Conservation (phyloP, 257 asterid genomes). For the Anisodus tanguticus region DNA sequence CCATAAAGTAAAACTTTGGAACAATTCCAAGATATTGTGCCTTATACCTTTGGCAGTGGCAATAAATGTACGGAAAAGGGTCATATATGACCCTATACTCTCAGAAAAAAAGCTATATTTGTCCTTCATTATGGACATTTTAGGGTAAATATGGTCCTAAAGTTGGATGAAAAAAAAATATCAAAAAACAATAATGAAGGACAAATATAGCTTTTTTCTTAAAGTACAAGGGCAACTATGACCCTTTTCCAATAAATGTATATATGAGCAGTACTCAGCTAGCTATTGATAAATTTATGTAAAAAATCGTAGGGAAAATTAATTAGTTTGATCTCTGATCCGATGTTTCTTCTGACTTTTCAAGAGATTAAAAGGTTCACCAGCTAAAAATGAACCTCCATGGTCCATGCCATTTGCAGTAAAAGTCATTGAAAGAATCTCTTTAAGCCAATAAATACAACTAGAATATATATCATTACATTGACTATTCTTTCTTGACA, state of each 20-base stretch:
- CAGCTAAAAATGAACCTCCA: not conserved
- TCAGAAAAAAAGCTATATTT: no score
- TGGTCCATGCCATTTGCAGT: slow-evolving; percentile 37
- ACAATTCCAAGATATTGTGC: slow-evolving; percentile 12
- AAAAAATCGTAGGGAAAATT: not conserved
- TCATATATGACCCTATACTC: no score
- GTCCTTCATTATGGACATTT: no score
- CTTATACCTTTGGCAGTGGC: not conserved
- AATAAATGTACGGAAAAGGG: not conserved
- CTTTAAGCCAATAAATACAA: not conserved
- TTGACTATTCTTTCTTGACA: not conserved
- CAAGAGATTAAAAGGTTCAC: not conserved
- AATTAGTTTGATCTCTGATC: not conserved
- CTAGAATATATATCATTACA: not conserved
- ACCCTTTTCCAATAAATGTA: not conserved
- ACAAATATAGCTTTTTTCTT: no score
- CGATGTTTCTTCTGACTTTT: slow-evolving; percentile 12
- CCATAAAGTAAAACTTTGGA: slow-evolving; percentile 27
- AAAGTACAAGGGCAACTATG: no score
- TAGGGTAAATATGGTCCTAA: no score
- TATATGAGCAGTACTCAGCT: not conserved
- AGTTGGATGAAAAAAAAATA: no score
- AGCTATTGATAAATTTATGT: not conserved
- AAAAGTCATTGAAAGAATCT: not conserved
- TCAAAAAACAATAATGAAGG: no score